Percentiles rank a stretch among this genome's conserved stretches.
phyloP scores from a whole-genome alignment of 2,329 filamentous ascomycete genomes.

The Aschersonia sp. region DNA sequence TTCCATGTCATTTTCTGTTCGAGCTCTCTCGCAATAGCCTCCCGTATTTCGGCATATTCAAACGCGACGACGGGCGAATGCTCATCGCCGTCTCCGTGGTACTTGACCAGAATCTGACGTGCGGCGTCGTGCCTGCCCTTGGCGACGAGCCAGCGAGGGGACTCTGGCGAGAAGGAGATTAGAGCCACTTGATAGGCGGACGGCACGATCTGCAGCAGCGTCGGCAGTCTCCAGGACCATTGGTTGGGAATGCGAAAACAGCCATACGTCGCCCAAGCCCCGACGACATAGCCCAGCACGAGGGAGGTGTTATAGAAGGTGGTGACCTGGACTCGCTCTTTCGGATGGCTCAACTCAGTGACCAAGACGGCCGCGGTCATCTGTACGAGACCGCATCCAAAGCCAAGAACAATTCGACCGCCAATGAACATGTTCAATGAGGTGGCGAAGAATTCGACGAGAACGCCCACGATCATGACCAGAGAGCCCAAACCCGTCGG shows the following conservation, averaged over 20 bases:
- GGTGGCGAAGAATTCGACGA: constrained; percentile 20
- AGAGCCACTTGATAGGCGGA: constrained; percentile 25
- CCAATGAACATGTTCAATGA: constrained; percentile 22
- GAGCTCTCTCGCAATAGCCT: constrained; percentile 20
- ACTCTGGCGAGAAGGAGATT: constrained; percentile 40
- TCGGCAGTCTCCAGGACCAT: constrained; percentile 39
- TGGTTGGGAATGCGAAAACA: constrained; percentile 10
- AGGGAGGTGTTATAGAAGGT: constrained; percentile 26
- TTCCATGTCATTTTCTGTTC: constrained; percentile 24
- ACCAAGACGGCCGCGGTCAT: constrained; percentile 27
- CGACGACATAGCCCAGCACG: constrained; percentile 22
- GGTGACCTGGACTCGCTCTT: constrained; percentile 21
- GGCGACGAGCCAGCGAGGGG: constrained; percentile 41
- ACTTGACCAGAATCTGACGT: constrained; percentile 32
- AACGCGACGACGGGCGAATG: constrained; percentile 28
- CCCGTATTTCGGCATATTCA: constrained; percentile 34
- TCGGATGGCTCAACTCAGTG: constrained; percentile 25
- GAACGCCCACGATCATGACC: constrained; percentile 21
- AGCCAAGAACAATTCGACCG: constrained; percentile 21
- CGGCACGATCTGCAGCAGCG: constrained; percentile 34
- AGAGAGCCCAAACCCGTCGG: constrained; percentile 21
- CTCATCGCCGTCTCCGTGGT: constrained; percentile 31
- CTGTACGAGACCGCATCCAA: constrained; percentile 21
- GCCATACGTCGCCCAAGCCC: constrained; percentile 22
- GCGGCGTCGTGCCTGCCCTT: constrained; percentile 35